Percentiles rank a stretch among this genome's conserved stretches.
Conservation (phyloP, 306 rosid genomes). For the Adenanthera pavonina region DNA sequence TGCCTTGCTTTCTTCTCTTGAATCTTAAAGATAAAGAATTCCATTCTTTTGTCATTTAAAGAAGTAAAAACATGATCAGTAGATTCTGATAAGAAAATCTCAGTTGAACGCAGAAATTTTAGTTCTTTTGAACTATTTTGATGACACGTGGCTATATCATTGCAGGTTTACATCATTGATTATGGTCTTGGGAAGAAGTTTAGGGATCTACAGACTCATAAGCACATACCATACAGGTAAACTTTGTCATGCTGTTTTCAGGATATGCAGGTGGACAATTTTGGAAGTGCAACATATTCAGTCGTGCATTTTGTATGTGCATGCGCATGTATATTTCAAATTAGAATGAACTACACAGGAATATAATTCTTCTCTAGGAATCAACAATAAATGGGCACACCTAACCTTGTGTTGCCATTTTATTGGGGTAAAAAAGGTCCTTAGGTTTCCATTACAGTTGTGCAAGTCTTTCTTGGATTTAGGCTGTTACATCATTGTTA, state of each 20-base stretch:
- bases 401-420: slow-evolving; percentile 12
- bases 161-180: slow-evolving; percentile 90
- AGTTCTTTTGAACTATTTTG: slow-evolving; percentile 22
- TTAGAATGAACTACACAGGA: not conserved
- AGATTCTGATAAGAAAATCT: slow-evolving; percentile 31
- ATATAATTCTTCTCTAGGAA: not conserved
- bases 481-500: slow-evolving; percentile 24
- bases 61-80: not conserved
- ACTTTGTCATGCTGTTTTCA: slow-evolving; percentile 31
- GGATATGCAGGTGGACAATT: slow-evolving; percentile 25
- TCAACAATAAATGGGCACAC: slow-evolving; percentile 13
- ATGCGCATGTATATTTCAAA: not conserved
- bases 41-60: slow-evolving; percentile 9
- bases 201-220: slow-evolving; percentile 97
- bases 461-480: not conserved
- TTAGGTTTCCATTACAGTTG: not conserved
- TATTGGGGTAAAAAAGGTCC: not conserved
- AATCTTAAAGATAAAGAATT: slow-evolving; percentile 12
- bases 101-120: slow-evolving; percentile 16
- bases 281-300: slow-evolving; percentile 8
- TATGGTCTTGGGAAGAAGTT: slow-evolving; percentile 97
- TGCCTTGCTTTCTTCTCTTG: slow-evolving; percentile 25
- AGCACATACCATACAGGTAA: slow-evolving; percentile 98
- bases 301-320: not conserved
- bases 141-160: slow-evolving; percentile 32